These are phyloP conservation scores for Venturiaceae sp. DNA, from an alignment of 2,329 filamentous ascomycete species.

Conservation along the genomic window DNA sequence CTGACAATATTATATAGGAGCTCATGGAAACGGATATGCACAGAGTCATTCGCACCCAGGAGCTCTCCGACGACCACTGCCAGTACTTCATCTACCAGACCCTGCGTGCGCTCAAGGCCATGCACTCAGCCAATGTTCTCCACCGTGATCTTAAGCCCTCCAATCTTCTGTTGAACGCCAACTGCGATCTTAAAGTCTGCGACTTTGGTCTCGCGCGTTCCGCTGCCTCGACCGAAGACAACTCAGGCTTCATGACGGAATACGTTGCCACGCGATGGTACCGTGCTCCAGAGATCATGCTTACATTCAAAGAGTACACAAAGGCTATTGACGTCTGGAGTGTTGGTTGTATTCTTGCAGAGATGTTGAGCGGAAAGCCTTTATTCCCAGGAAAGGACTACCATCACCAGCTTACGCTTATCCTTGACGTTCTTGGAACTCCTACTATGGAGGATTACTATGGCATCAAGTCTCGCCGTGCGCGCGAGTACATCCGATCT, in stretches of 20 bases:
- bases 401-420: conserved; percentile 94
- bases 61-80: conserved; percentile 97
- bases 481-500: conserved; percentile 94
- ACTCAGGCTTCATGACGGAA: conserved; percentile 99
- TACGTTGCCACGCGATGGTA: conserved; percentile 99
- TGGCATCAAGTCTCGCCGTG: conserved; percentile 95
- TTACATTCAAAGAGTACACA: conserved; percentile 99
- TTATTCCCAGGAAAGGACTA: conserved; percentile 98
- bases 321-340: conserved; percentile 99
- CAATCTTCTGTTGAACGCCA: conserved; percentile 92
- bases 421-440: conserved; percentile 92
- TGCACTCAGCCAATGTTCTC: conserved; percentile 98
- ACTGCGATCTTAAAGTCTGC: conserved; percentile 98
- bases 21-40: conserved; percentile 99
- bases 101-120: conserved; percentile 90
- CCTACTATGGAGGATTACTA: conserved; percentile 99
- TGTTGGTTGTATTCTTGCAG: conserved; percentile 92
- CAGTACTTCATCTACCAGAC: conserved; percentile 99
- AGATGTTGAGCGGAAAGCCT: conserved; percentile 98
- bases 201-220: conserved; percentile 95
- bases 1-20: conserved; percentile 51
- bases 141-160: conserved; percentile 97
- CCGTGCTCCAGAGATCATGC: conserved; percentile 97
- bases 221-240: conserved; percentile 94
- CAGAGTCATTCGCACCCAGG: conserved; percentile 94